phyloP scores from a whole-genome alignment of 768 basidiomycete species.

The Suillus cothurnatus region DNA sequence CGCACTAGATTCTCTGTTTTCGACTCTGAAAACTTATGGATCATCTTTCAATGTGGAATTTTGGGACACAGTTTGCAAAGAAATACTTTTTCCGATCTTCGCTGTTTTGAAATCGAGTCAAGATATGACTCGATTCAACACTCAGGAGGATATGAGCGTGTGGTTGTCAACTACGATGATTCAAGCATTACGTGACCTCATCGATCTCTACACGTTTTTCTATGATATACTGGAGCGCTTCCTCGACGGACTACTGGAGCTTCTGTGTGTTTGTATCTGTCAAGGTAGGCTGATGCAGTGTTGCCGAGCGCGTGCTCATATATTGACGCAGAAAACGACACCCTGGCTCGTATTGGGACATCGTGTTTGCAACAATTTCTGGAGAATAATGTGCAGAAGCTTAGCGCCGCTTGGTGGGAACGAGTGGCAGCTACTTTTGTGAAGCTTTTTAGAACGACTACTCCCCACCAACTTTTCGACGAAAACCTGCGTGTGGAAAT shows the following conservation, averaged over 20 bases:
- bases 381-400: constrained; percentile 88
- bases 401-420: constrained; percentile 87
- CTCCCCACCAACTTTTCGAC: constrained; percentile 96
- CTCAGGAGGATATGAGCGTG: constrained; percentile 98
- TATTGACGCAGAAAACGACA: constrained; percentile 82
- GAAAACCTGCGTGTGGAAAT: constrained; percentile 87
- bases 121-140: constrained; percentile 90
- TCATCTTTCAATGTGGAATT: constrained; percentile 84
- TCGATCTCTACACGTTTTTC: constrained; percentile 95
- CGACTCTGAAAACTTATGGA: constrained; percentile 90
- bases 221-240: constrained; percentile 89
- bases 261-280: constrained; percentile 95
- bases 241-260: constrained; percentile 90
- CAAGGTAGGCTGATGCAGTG: constrained; percentile 68
- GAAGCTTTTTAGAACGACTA: constrained; percentile 95
- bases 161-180: constrained; percentile 99
- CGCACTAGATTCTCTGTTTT: constrained; percentile 95
- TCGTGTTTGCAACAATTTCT: constrained; percentile 96
- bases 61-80: constrained; percentile 97
- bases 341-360: constrained; percentile 94
- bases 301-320: constrained; percentile 14
- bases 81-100: constrained; percentile 97
- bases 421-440: constrained; percentile 90
- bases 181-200: constrained; percentile 91
- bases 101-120: constrained; percentile 92